Evolutionary conservation across 176 grass and related monocot species (phyloP).

Genomic region (Raddia guianensis): DNA sequence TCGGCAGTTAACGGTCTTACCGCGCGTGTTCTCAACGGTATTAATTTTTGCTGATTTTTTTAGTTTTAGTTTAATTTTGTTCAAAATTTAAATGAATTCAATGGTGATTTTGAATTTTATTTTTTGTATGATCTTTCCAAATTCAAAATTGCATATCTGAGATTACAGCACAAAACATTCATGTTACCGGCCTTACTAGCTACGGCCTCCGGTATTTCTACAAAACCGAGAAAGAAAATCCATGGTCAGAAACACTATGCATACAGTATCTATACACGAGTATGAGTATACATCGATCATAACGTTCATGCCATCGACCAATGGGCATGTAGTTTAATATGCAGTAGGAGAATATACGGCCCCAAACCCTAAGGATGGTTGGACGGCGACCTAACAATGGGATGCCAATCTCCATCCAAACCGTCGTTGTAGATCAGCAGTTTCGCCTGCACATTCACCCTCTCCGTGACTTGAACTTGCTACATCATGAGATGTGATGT

Average conservation of each 20-base stretch:
- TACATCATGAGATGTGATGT: conserved; percentile 36
- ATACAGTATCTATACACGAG: conserved; percentile 16
- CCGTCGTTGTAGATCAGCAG: conserved; percentile 30
- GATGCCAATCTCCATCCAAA: conserved; percentile 19
- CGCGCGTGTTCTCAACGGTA: no score
- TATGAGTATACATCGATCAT: neutral
- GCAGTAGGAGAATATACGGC: neutral
- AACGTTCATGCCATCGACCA: conserved; percentile 20
- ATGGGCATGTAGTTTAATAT: neutral
- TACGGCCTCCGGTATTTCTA: no score
- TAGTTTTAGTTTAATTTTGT: no score
- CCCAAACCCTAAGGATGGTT: neutral
- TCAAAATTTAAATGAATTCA: no score
- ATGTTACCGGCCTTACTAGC: no score
- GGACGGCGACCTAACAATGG: conserved; percentile 26
- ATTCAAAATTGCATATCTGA: no score
- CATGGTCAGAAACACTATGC: conserved; percentile 13
- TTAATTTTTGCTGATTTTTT: no score
- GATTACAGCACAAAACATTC: no score
- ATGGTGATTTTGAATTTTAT: no score
- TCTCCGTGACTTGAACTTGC: conserved; percentile 9
- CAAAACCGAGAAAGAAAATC: neutral
- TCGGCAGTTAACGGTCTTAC: no score
- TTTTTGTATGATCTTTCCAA: no score
- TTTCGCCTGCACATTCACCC: neutral